These are phyloP conservation scores for Suillus alpinus DNA, from an alignment of 768 basidiomycete genomes.

Conservation along the genomic window DNA sequence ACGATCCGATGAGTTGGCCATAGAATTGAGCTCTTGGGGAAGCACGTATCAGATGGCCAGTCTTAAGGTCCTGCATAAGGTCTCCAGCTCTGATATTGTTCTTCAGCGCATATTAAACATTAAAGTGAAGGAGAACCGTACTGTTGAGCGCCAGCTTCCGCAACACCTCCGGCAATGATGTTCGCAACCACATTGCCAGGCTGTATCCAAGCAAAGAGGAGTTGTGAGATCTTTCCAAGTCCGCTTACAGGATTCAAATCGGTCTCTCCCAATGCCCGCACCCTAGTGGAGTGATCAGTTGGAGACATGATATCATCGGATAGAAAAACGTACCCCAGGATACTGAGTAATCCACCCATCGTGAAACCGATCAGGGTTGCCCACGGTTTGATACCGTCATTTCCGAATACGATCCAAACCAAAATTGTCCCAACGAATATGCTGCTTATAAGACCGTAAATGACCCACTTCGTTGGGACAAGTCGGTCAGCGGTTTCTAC, in stretches of 20 bases:
- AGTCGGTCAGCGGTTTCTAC: conserved; percentile 76
- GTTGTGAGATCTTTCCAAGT: conserved; percentile 90
- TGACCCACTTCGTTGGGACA: conserved; percentile 79
- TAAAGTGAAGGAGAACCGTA: conserved; percentile 32
- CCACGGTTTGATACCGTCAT: conserved; percentile 93
- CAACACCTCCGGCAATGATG: conserved; percentile 95
- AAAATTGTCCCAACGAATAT: conserved; percentile 68
- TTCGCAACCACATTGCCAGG: conserved; percentile 97
- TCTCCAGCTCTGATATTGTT: conserved; percentile 73
- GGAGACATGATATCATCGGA: not conserved
- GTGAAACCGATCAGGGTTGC: conserved; percentile 84
- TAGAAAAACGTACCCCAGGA: conserved; percentile 68
- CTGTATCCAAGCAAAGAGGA: conserved; percentile 92
- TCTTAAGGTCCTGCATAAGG: conserved; percentile 98
- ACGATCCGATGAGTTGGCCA: conserved; percentile 88
- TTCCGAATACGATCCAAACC: conserved; percentile 87
- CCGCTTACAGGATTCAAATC: conserved; percentile 93
- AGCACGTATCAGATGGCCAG: conserved; percentile 87
- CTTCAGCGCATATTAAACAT: conserved; percentile 6
- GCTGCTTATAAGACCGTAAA: conserved; percentile 60
- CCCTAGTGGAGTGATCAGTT: conserved; percentile 42
- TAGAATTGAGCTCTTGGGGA: conserved; percentile 94
- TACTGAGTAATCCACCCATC: conserved; percentile 78
- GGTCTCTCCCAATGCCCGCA: conserved; percentile 93
- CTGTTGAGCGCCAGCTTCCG: conserved; percentile 94